Base-by-base conservation (phyloP, 2,329 filamentous ascomycete genomes). In the Ilyonectria destructans region DNA sequence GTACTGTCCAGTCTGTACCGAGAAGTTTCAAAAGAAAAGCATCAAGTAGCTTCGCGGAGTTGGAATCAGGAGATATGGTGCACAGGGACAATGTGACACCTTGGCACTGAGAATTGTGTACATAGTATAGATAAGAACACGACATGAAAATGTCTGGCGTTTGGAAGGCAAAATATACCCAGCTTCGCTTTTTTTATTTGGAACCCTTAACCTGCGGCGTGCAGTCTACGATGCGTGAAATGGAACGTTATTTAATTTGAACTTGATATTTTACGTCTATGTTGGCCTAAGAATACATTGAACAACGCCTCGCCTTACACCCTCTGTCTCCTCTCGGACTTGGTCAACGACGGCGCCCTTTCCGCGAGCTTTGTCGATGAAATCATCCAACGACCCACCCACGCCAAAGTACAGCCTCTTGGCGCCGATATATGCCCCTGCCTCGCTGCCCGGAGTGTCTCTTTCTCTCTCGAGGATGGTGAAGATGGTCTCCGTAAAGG, bases 321-420 rank as follows among this genome's bases (percentile, higher is more conserved):
- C 90, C 54, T 89, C 87, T 0, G 84, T 83, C 76, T 91, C 89
- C 75, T 91, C 88, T 65, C 87, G 83, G 37, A 91, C 71, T 56
- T 84, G 82, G 46, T 83, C 79, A 40, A 91, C 85, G 3, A 73
- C 69, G 12, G 82, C 84, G 2, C 88, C 89, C 43, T 83, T 83
- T 0, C 78, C 81, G 62, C 82, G 82, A 48, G 89, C 86, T 69
- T 82, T 84, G 58, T 84, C 80, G 55, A 91, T 82, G 73, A 96
- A 94, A 71, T 93, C 93, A 78, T 94, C 92, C 23, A 96, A 86
- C 21, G 93, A 95, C 0, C 93, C 93, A 0, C 93, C 93, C 6
- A 96, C 93, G 3, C 93, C 93, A 80, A 96, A 96, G 80, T 96
- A 96, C 12, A 95, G 86, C 71, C 89, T 88, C 83, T 96, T 96